Base-by-base conservation (phyloP, 208 protist species). In the Wallacemonas sp. region DNA sequence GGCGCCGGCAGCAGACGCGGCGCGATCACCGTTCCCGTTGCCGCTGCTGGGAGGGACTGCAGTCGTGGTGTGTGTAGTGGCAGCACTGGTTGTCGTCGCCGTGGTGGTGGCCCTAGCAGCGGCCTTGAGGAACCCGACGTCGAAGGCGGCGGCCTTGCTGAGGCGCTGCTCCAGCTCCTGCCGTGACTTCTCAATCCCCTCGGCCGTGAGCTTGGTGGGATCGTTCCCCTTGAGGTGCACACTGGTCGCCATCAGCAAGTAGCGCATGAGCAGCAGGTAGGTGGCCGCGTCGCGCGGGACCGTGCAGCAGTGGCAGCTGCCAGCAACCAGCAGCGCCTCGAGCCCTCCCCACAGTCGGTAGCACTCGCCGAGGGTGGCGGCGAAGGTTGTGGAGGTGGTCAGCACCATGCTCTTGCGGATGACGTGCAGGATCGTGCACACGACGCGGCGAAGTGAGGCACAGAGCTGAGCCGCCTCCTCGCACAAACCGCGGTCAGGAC, bases 181-280 rank as follows among this genome's bases (percentile, higher is more conserved):
- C 17, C 69, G 70, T 63, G 47, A 33, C 66, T 61, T 65, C 9
- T 68, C 70, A 39, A 80, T 48, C 30, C 33, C 68, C 48, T 72
- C 72, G 66, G 69, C 39, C 2, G 39, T 65, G 48, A 58, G 47
- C 6, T 43, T 8, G 34, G 29, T 19, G 11, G 39, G 24, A 16
- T 34, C 48, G 9, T 6, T 12, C 3, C 52, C 52, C 32, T 41
- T 58, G 30, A 58, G 32, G 30, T 67, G 55, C 16, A 66, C 63
- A 21, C 72, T 68, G 39, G 74, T 67, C 5, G 82, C 65, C 29
- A 81, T 54, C 27, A 90, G 64, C 33, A 81, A 56, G 46, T 76
- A 81, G 16, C 74, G 75, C 29, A 94, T 79, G 16, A 92, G 68
- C 47, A 87, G 76, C 43, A 92, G 61, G 21, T 90, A 70, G 6